Percentiles rank a stretch among this genome's conserved stretches.
Evolutionary conservation across 1,139 yeast genomes (phyloP).

Genomic region (Casaregolazyma lundiana): DNA sequence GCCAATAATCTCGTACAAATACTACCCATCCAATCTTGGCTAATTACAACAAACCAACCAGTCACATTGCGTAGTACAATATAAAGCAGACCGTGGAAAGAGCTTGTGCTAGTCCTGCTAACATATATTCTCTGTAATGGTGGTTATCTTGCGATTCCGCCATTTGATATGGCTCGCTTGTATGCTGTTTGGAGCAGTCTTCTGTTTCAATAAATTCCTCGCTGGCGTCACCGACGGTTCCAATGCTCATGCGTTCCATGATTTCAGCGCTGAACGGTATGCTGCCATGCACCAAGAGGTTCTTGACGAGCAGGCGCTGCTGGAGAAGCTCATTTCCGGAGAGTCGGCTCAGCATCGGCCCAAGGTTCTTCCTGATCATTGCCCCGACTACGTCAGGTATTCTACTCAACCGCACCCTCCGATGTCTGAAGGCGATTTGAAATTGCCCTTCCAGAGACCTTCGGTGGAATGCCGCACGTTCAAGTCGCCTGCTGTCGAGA

Average conservation of each 20-base stretch:
- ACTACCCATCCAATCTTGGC: neutral
- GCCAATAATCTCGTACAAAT: neutral
- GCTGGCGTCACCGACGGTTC: neutral
- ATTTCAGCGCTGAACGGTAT: neutral
- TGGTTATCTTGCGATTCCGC: slow-evolving; percentile 1
- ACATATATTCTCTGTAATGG: neutral
- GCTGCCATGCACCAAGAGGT: neutral
- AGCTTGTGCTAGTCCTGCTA: neutral
- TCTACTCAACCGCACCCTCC: slow-evolving; percentile 34
- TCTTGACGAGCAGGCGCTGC: neutral
- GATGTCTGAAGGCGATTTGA: slow-evolving; percentile 33
- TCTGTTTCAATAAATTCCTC: slow-evolving; percentile 2
- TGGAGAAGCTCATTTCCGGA: neutral
- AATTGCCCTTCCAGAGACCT: slow-evolving; percentile 75
- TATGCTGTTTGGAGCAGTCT: slow-evolving; percentile 7
- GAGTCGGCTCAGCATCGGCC: neutral
- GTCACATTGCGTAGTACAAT: too few relatives aligned
- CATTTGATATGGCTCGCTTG: slow-evolving; percentile 2
- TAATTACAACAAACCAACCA: neutral
- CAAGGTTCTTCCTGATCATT: slow-evolving; percentile 17
- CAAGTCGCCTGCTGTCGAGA: slow-evolving; percentile 56
- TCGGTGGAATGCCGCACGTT: slow-evolving; percentile 68
- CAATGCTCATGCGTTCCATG: neutral
- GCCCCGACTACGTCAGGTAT: slow-evolving; percentile 40
- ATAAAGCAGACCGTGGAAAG: too few relatives aligned